Base-by-base conservation (phyloP, 2,329 filamentous ascomycete species). In the Pyrenophora graminea region DNA sequence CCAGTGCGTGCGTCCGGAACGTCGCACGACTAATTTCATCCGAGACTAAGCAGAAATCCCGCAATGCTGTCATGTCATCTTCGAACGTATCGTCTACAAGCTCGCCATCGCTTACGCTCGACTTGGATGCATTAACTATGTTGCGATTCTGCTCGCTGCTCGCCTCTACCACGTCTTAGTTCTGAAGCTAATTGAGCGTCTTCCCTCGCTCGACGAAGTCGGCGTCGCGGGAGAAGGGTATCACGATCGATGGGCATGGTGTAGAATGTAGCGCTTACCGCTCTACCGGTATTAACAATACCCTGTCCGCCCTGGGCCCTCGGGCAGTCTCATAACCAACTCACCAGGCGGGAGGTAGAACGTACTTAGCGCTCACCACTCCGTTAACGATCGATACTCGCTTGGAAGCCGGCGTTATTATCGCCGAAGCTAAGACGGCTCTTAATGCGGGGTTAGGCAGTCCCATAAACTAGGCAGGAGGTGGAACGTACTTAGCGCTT, bases 181-280 rank as follows among this genome's bases (percentile, higher is more conserved):
- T 15, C 15, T 15, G 15, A 15, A 15, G 15, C 15, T 15, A 15
- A 15, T 15, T 15, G 15, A 15, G 15, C 15, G 15, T 15, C 15
- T 1, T 15, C 15, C 15, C 15, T 15, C 15, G 15, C 15, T 15
- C 15, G 15, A 15, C 15, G 10, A 69, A 68, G 53, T 68, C 59
- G 2, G 31, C 18, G 43, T 72, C 65, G n/a, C 58, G 59, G 32
- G 25, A 13, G 43, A 71, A 70, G 6, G 67, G 68, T 38, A 71
- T 58, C 13, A 49, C 45, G 17, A 51, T 57, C 17, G 53, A 65
- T 39, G 66, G 63, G 27, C 34, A 45, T n/a, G 15, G 15, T 15
- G 15, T 15, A 15, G 15, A 15, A 15, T 15, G 15, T 15, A 15
- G 15, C 15, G 15, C 15, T 15, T 15, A 15, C 15, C 15, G 15